Evolutionary conservation across 306 rosid genomes (phyloP), one percentile per base, ranked within the genome.

Genomic region (Lupinus albus): DNA sequence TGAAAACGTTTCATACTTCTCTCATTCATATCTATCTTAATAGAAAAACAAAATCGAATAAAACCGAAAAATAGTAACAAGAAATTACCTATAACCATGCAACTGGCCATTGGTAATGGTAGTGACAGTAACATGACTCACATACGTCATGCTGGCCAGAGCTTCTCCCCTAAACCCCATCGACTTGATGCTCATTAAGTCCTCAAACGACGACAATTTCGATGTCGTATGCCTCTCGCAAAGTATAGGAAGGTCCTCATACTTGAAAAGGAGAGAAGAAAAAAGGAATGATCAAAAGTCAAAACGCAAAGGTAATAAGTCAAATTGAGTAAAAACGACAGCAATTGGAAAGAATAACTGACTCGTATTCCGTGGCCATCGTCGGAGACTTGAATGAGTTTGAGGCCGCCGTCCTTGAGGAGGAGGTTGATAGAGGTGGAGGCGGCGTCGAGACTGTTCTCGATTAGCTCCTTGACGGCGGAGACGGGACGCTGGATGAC

Each of bases 141-240:
- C 95, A n/a, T 89, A 89, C 12, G 98, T 89, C 98, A 93, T 89
- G 76, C 98, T 93, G 11, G 97, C 94, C 70, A 89, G 75, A 7
- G 97, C 98, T 82, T 93, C 98, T 68, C 98, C 98, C 16, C 98
- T 76, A 30, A 93, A 93, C 5, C 98, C 98, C 97, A 89, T 93
- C 0, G 98, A 87, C 46, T 72, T 93, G 12, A 93, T 89, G 71
- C 88, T 72, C 59, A 79, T 88, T 71, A 93, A 67, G 58, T 92
- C 98, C 82, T 89, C 97, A 60, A 86, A 89, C 28, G 84, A 55
- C 14, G 94, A 88, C 42, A 93, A 46, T 80, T 89, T 93, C 38
- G 96, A 93, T 2, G 98, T 93, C 39, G 97, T 84, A 74, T 89
- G 96, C 39, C 97, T 84, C 87, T 92, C 98, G 56, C 98, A 92